Evolutionary conservation across 495 filamentous ascomycete genomes (phyloP).

Genomic region (Polyplosphaeria fusca): DNA sequence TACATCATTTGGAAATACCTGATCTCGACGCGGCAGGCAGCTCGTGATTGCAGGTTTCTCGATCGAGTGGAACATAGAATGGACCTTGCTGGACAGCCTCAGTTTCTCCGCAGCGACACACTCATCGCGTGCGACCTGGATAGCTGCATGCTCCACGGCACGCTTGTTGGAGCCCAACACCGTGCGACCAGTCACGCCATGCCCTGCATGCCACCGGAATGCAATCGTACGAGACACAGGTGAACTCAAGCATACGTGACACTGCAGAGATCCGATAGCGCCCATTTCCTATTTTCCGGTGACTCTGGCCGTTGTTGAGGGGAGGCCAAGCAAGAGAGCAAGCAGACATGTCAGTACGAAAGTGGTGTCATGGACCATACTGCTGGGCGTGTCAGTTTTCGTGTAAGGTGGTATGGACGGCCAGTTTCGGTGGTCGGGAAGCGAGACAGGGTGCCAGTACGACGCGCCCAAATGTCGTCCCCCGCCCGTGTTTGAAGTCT

Average conservation of each 20-base stretch:
- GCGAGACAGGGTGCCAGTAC: slow-evolving; percentile 12
- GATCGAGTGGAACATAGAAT: no score
- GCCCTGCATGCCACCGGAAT: neutral
- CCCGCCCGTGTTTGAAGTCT: no score
- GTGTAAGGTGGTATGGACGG: slow-evolving; percentile 2
- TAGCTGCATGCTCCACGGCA: slow-evolving; percentile 3
- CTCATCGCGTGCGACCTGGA: slow-evolving; percentile 12
- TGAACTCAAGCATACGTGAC: neutral
- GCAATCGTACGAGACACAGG: slow-evolving; percentile 26
- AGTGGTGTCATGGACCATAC: neutral
- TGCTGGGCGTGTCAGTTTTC: slow-evolving; percentile 18
- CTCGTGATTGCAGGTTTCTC: no score
- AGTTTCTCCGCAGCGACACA: slow-evolving; percentile 6
- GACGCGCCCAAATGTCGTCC: neutral
- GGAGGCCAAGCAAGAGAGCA: neutral
- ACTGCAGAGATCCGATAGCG: neutral
- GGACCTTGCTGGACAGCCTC: no score
- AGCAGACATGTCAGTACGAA: neutral
- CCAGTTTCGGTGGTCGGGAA: slow-evolving; percentile 6
- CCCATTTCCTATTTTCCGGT: slow-evolving; percentile 1
- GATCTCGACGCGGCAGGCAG: no score
- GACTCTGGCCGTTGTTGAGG: slow-evolving; percentile 2
- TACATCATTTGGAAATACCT: no score
- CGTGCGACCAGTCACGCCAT: slow-evolving; percentile 26
- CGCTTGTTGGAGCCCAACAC: slow-evolving; percentile 2